A percentile compares a stretch with the other conserved stretches of the same genome.
phyloP scores from a whole-genome alignment of 2,329 filamentous ascomycete genomes.

The Corynespora cassiicola region DNA sequence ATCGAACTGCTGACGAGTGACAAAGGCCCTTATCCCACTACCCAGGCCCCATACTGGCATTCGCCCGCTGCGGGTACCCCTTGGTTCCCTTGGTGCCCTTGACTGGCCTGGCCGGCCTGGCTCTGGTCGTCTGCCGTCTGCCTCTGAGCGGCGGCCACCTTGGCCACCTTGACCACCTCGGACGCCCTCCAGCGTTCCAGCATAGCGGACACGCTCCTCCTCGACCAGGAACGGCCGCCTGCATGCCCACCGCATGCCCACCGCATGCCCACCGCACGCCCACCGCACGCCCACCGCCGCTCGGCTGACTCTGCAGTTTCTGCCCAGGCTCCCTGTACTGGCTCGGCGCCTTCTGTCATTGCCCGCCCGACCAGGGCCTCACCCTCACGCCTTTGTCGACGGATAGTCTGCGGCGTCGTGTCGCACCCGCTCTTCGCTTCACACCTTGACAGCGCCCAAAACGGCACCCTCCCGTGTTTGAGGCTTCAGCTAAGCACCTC shows the following conservation, averaged over 20 bases:
- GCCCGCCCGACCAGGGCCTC: constrained; percentile 32
- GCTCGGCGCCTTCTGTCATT: constrained; percentile 36
- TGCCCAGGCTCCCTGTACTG: constrained; percentile 25
- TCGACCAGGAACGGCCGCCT: constrained; percentile 33
- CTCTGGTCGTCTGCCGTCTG: constrained; percentile 9
- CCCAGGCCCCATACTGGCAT: constrained; percentile 29
- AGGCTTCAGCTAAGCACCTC: constrained; percentile 43
- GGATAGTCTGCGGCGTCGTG: constrained; percentile 38
- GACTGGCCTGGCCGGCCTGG: constrained; percentile 25
- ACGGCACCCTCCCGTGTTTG: constrained; percentile 48
- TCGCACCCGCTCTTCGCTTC: constrained; percentile 45
- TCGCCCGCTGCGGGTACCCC: constrained; percentile 18
- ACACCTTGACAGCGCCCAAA: constrained; percentile 47
- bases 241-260: constrained; percentile 32
- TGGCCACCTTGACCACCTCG: no score
- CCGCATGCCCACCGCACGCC: no score
- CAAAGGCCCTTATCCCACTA: constrained; percentile 35
- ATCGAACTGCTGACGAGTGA: constrained; percentile 33
- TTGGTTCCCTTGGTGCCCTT: no score
- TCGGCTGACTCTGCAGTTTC: constrained; percentile 36
- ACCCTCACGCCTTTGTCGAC: constrained; percentile 34
- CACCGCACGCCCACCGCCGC: no score
- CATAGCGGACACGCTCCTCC: constrained; percentile 31
- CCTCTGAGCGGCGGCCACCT: constrained; percentile 10
- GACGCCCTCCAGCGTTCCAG: constrained; percentile 31